These are phyloP conservation scores for Cystofilobasidium capitatum DNA, from an alignment of 768 basidiomycete genomes.

Conservation along the genomic window DNA sequence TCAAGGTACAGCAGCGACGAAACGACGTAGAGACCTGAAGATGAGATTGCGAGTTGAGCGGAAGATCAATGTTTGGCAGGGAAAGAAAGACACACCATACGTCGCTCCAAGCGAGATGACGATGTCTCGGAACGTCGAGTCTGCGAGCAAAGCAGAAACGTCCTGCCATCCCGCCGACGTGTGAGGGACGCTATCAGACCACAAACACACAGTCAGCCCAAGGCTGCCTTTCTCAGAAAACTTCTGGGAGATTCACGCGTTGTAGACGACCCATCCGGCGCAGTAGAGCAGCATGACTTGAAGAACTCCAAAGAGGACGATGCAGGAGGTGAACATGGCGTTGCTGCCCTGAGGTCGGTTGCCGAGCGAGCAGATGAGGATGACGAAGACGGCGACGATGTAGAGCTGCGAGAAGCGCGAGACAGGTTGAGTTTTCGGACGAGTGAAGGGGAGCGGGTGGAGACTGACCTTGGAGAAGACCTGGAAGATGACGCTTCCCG, in stretches of 20 bases:
- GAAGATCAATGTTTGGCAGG: too few relatives aligned
- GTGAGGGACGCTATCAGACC: conserved; percentile 68
- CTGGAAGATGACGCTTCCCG: conserved; percentile 15
- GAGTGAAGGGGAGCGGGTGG: too few relatives aligned
- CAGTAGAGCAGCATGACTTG: conserved; percentile 66
- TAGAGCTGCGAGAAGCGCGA: too few relatives aligned
- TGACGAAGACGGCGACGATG: conserved; percentile 28
- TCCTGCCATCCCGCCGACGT: conserved; percentile 64
- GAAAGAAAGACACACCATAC: too few relatives aligned
- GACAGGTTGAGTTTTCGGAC: too few relatives aligned
- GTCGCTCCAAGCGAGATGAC: conserved; percentile 49
- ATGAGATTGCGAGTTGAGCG: too few relatives aligned
- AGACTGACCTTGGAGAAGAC: conserved; percentile 24
- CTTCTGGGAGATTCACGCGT: too few relatives aligned
- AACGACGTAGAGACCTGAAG: conserved; percentile 65
- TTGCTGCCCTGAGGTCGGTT: conserved; percentile 81
- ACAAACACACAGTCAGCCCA: too few relatives aligned
- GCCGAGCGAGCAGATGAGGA: conserved; percentile 54
- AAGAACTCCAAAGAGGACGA: conserved; percentile 34
- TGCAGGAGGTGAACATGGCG: conserved; percentile 43
- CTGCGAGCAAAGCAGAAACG: conserved; percentile 39
- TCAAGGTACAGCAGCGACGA: conserved; percentile 37
- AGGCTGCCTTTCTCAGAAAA: too few relatives aligned
- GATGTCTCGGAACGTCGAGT: conserved; percentile 56
- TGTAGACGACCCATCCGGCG: conserved; percentile 80